These are phyloP conservation scores for Stephanodiscus triporus DNA, from an alignment of 108 stramenopile species.

Conservation along the genomic window DNA sequence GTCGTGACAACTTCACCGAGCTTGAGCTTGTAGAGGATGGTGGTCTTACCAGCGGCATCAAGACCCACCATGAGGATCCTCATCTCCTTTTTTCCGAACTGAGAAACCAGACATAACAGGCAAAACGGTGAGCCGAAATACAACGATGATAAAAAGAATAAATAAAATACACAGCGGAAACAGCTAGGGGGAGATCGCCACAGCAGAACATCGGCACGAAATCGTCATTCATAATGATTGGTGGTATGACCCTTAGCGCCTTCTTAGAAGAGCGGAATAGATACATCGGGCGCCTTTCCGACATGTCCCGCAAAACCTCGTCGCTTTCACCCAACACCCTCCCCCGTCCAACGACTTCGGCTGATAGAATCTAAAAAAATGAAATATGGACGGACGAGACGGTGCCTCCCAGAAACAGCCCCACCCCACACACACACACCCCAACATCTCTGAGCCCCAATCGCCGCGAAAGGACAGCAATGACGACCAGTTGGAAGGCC, in stretches of 20 bases:
- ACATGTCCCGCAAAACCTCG: neutral
- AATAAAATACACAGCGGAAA: too few relatives aligned
- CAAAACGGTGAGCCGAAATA: neutral
- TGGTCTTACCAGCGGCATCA: constrained; percentile 99
- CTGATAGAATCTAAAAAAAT: neutral
- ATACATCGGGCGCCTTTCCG: neutral
- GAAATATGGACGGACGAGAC: neutral
- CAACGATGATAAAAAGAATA: neutral
- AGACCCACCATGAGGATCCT: constrained; percentile 99
- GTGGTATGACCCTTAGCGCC: neutral
- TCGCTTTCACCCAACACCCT: neutral
- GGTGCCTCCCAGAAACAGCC: neutral
- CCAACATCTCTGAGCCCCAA: neutral
- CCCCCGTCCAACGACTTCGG: neutral
- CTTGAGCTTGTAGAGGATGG: constrained; percentile 99
- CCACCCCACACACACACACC: neutral
- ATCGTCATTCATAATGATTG: neutral
- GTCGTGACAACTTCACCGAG: constrained; percentile 98
- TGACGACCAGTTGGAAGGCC: neutral
- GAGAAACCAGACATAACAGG: neutral
- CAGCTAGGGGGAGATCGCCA: neutral
- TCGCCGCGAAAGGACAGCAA: constrained; percentile 1
- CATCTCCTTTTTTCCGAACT: constrained; percentile 99
- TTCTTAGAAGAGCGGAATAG: neutral
- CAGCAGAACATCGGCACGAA: neutral